phyloP scores from a whole-genome alignment of 768 basidiomycete species.

The Coprinopsis marcescibilis region DNA sequence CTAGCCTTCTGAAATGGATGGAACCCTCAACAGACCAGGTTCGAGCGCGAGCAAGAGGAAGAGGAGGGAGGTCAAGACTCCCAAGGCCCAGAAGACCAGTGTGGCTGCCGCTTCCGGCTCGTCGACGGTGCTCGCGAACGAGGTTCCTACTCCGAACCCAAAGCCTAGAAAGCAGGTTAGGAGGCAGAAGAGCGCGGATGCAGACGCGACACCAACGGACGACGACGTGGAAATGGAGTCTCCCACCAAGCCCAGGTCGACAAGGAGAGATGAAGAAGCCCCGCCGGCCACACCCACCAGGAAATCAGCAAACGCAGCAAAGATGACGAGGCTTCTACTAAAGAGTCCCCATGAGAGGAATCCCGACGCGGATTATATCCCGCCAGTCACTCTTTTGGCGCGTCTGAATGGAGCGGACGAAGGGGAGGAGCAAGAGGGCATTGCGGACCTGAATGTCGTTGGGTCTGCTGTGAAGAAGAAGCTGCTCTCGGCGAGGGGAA shows the following conservation, averaged over 20 bases:
- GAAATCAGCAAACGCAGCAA: slow-evolving; percentile 17
- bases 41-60: neutral
- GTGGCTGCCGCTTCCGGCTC: neutral
- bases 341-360: slow-evolving; percentile 43
- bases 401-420: neutral
- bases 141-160: slow-evolving; percentile 8
- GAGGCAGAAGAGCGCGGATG: neutral
- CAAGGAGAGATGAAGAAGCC: slow-evolving; percentile 12
- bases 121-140: neutral
- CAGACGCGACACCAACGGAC: neutral
- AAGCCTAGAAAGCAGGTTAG: slow-evolving; percentile 6
- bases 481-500: slow-evolving; percentile 2
- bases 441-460: neutral
- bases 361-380: slow-evolving; percentile 44
- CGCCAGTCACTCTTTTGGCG: slow-evolving; percentile 22
- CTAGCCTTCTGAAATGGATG: too few relatives aligned
- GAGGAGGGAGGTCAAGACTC: neutral
- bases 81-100: too few relatives aligned
- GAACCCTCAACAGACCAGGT: too few relatives aligned
- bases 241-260: neutral
- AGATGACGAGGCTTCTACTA: slow-evolving; percentile 21
- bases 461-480: neutral
- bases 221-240: slow-evolving; percentile 11
- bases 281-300: neutral
- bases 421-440: neutral